These are phyloP conservation scores for Pezicula carpinea DNA, from an alignment of 2,329 filamentous ascomycete genomes.

Conservation along the genomic window DNA sequence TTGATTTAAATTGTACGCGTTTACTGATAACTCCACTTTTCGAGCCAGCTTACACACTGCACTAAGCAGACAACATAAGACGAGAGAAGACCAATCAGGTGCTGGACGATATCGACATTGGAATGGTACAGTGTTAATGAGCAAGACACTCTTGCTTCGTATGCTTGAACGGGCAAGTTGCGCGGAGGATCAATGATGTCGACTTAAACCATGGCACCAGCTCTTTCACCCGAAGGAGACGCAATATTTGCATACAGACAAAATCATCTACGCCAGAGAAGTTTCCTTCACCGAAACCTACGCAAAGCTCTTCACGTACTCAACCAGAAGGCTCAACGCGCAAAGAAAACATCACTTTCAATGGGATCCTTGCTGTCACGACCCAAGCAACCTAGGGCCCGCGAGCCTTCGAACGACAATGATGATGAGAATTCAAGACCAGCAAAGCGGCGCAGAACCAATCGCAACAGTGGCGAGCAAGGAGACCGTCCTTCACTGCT, in stretches of 20 bases:
- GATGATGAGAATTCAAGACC: slow-evolving; percentile 20
- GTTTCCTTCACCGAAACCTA: slow-evolving; percentile 21
- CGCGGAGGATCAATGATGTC: slow-evolving; percentile 5
- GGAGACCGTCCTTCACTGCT: neutral
- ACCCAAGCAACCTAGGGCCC: neutral
- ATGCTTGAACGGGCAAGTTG: slow-evolving; percentile 4
- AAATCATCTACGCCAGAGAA: neutral
- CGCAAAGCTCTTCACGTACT: slow-evolving; percentile 11
- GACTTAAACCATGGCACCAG: neutral
- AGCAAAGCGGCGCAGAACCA: slow-evolving; percentile 19
- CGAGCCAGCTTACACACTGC: too few relatives aligned
- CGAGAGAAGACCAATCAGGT: too few relatives aligned
- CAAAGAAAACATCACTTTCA: slow-evolving; percentile 3
- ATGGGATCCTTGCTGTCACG: neutral
- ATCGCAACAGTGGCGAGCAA: neutral
- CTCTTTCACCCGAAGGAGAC: slow-evolving; percentile 12
- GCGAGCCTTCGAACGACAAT: slow-evolving; percentile 12
- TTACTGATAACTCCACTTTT: too few relatives aligned
- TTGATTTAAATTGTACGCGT: too few relatives aligned
- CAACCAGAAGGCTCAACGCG: neutral
- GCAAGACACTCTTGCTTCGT: neutral
- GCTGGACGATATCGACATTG: too few relatives aligned
- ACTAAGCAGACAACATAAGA: too few relatives aligned
- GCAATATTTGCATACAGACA: slow-evolving; percentile 5
- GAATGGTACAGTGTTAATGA: too few relatives aligned